Evolutionary conservation across 2,329 filamentous ascomycete species (phyloP), one percentile per base, ranked within the genome.

Genomic region (Catunica adiposa): DNA sequence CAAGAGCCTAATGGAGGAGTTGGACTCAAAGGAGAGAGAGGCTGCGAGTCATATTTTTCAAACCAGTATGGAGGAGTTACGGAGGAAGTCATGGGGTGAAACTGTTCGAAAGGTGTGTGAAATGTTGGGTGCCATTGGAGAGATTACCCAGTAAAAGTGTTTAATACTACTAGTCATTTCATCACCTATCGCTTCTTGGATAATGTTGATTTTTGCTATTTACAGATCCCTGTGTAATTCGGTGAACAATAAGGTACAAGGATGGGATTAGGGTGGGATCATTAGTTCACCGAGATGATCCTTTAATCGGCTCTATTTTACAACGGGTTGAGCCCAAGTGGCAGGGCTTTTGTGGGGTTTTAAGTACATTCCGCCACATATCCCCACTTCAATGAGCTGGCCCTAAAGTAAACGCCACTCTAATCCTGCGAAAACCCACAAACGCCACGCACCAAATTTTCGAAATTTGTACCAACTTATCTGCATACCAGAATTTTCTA

Each of bases 61-160:
- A 31, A 54, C 59, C 25, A 61, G 58, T 22, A 15, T 61, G 42
- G 38, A 51, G 14, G 38, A 53, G 40, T 23, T 58, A 40, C 47
- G 47, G 26, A 31, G 54, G 14, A 56, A 56, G 42, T 44, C 58
- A 25, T 61, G 58, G 59, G 59, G 59, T 6, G 51, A 59, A 53
- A 56, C 44, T 1, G 50, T 56, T 15, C 59, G 59, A 58, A 54
- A 55, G 7, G 9, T 60, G 5, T 61, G 56, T 48, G 54, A 58
- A 22, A 54, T 53, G 37, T 50, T 57, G 54, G 46, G 58, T 20
- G 40, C 29, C 3, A 38, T 60, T 14, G 37, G 51, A 20, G 51
- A 54, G 15, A 57, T 59, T 25, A 59, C 51, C 44, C 5, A 34
- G 29, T 34, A 17, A 23, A 37, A 17, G 48, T 14, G 26, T 8